A percentile compares a stretch with the other conserved stretches of the same genome.
These are phyloP conservation scores for Aquilaria malaccensis DNA, from an alignment of 345 rosid species.

Conservation along the genomic window DNA sequence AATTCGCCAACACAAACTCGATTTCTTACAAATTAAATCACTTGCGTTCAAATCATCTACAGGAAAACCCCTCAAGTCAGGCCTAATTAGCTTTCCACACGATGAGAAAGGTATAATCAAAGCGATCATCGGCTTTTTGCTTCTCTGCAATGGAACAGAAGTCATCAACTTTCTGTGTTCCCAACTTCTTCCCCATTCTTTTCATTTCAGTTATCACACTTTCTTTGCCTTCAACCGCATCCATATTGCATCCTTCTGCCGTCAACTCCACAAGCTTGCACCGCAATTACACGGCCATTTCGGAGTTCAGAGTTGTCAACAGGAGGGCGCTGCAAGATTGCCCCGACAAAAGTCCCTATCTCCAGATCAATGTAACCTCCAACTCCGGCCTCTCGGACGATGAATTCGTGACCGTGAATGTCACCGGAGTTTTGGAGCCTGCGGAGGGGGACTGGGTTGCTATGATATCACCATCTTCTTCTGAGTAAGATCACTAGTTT, in stretches of 20 bases:
- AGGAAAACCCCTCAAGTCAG: no score
- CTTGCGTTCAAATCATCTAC: no score
- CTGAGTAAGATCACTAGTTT: conserved; percentile 29
- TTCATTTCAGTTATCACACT: background rate
- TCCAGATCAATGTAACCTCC: conserved; percentile 21
- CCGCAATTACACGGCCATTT: conserved; percentile 35
- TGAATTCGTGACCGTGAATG: conserved; percentile 32
- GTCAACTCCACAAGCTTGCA: conserved; percentile 25
- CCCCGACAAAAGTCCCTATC: conserved; percentile 17
- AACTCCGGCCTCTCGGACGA: conserved; percentile 24
- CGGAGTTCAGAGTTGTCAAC: conserved; percentile 45
- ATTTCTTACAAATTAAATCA: no score
- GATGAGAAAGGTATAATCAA: no score
- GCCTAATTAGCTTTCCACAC: no score
- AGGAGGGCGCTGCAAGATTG: conserved; percentile 32
- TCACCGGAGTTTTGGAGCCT: conserved; percentile 39
- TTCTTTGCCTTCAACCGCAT: conserved; percentile 3
- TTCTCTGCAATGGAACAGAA: background rate
- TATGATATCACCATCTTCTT: conserved; percentile 56
- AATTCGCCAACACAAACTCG: no score
- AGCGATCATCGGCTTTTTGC: no score
- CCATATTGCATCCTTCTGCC: conserved; percentile 25
- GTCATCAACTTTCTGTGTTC: background rate
- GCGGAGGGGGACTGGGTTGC: conserved; percentile 43
- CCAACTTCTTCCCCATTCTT: background rate